phyloP scores from a whole-genome alignment of 495 filamentous ascomycete species.

The Aspergillus bridgeri region DNA sequence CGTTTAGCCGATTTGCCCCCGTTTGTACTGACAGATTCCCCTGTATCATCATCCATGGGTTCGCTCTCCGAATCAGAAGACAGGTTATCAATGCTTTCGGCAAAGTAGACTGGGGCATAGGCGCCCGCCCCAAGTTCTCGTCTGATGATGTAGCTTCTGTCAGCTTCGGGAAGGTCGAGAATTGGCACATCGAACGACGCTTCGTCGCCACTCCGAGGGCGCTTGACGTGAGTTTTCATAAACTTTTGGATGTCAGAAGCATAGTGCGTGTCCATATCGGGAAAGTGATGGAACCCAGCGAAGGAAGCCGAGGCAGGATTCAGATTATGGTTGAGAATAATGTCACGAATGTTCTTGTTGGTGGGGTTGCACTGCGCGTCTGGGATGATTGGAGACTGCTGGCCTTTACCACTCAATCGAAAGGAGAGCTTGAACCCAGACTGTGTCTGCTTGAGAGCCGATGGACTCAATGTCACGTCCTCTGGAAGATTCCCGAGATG shows the following conservation, averaged over 20 bases:
- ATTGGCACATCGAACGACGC: slow-evolving; percentile 58
- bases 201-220: slow-evolving; percentile 49
- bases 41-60: slow-evolving; percentile 24
- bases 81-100: slow-evolving; percentile 61
- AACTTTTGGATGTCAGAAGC: slow-evolving; percentile 75
- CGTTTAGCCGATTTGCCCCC: slow-evolving; percentile 17
- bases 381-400: slow-evolving; percentile 63
- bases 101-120: slow-evolving; percentile 90
- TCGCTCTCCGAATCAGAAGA: slow-evolving; percentile 47
- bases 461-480: slow-evolving; percentile 42
- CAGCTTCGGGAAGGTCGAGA: slow-evolving; percentile 61
- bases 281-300: slow-evolving; percentile 68
- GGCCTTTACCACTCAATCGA: slow-evolving; percentile 21
- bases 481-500: slow-evolving; percentile 32
- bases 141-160: slow-evolving; percentile 67
- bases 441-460: slow-evolving; percentile 42
- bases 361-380: slow-evolving; percentile 86
- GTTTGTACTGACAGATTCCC: slow-evolving; percentile 9
- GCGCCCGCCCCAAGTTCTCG: slow-evolving; percentile 91
- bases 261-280: slow-evolving; percentile 53
- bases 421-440: slow-evolving; percentile 17
- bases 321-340: slow-evolving; percentile 55
- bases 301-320: slow-evolving; percentile 43
- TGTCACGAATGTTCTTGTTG: slow-evolving; percentile 65
- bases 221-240: slow-evolving; percentile 63